These are phyloP conservation scores for Viola odorata DNA, from an alignment of 345 rosid species.

Conservation along the genomic window DNA sequence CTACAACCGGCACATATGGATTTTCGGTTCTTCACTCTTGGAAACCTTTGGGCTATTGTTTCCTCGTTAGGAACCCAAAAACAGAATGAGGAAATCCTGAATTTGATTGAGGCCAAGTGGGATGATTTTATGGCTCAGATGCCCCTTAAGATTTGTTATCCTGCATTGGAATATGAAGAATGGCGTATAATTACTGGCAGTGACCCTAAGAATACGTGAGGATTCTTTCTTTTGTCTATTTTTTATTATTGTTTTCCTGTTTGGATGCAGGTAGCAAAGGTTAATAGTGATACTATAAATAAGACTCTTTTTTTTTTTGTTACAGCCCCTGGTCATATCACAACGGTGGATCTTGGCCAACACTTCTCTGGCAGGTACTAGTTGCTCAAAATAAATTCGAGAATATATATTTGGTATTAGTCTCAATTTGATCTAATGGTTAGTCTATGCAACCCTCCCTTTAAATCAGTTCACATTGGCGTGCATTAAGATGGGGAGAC, in stretches of 20 bases:
- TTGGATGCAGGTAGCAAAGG: background rate
- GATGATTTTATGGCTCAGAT: slow-evolving; percentile 69
- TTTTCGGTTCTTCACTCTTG: slow-evolving; percentile 81
- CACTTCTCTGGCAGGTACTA: slow-evolving; percentile 88
- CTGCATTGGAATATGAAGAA: slow-evolving; percentile 77
- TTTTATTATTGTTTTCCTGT: background rate
- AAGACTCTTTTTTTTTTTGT: background rate
- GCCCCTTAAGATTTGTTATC: slow-evolving; percentile 91
- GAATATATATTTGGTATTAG: background rate
- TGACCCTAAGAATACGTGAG: slow-evolving; percentile 90
- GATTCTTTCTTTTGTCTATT: background rate
- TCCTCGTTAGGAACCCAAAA: slow-evolving; percentile 24
- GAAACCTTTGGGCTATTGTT: slow-evolving; percentile 74
- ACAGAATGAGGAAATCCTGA: slow-evolving; percentile 34
- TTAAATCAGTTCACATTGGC: slow-evolving; percentile 74
- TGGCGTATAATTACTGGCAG: slow-evolving; percentile 90
- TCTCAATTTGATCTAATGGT: background rate
- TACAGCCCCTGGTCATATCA: slow-evolving; percentile 97
- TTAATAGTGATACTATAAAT: background rate
- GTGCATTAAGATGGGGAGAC: slow-evolving; percentile 81
- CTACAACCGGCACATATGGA: slow-evolving; percentile 97
- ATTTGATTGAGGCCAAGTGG: slow-evolving; percentile 79
- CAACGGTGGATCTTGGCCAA: slow-evolving; percentile 97
- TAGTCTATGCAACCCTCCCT: background rate
- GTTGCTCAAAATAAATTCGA: background rate